A percentile compares a stretch with the other conserved stretches of the same genome.
These are phyloP conservation scores for Rhodamnia argentea DNA, from an alignment of 345 rosid species.

Conservation along the genomic window DNA sequence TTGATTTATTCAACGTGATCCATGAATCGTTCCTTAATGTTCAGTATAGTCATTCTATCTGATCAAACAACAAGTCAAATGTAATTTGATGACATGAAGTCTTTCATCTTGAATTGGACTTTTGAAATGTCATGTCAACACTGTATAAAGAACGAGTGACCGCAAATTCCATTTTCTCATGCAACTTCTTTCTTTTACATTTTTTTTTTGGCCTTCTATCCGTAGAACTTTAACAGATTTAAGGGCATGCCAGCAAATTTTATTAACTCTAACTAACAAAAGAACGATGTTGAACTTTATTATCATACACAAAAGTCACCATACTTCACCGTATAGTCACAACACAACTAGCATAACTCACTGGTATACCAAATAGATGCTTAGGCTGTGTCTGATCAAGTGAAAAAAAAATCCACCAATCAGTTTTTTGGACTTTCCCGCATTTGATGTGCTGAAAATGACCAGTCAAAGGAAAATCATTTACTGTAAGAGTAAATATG, in stretches of 20 bases:
- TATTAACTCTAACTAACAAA: neutral
- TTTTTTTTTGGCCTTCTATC: neutral
- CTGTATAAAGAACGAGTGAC: neutral
- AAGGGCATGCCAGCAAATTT: neutral
- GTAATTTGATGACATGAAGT: neutral
- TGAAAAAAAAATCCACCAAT: neutral
- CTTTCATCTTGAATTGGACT: neutral
- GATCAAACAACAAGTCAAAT: neutral
- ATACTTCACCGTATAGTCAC: neutral
- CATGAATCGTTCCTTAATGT: neutral
- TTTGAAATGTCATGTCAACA: neutral
- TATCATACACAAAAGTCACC: neutral
- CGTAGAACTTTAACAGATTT: neutral
- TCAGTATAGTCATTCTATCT: fast-evolving
- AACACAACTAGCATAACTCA: neutral
- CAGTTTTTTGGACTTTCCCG: neutral
- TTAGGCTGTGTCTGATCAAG: neutral
- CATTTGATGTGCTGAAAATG: neutral
- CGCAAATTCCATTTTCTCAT: neutral
- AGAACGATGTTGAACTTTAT: neutral
- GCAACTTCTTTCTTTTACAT: neutral
- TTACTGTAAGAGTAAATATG: neutral
- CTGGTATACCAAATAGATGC: neutral
- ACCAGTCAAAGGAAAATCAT: neutral
- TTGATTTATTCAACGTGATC: fast-evolving